Percentiles rank a stretch among this genome's conserved stretches.
Conservation (phyloP, 208 protist genomes). For the Wallacemonas sp. region DNA sequence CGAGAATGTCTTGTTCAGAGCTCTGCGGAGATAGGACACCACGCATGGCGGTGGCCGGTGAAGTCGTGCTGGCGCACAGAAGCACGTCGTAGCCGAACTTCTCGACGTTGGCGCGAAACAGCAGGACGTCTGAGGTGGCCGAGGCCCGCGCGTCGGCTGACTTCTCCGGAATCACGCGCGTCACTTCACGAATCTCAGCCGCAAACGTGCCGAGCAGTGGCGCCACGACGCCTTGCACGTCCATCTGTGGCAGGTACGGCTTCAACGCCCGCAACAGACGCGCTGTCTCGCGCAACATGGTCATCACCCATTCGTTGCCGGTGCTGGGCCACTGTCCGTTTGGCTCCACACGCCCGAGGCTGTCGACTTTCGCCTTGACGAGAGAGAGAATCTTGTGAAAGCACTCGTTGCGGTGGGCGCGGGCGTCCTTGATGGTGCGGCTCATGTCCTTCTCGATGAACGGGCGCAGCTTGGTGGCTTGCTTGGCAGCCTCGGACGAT, state of each 20-base stretch:
- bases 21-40: slow-evolving; percentile 36
- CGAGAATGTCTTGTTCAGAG: slow-evolving; percentile 61
- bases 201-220: slow-evolving; percentile 74
- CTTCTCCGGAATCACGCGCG: slow-evolving; percentile 33
- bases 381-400: slow-evolving; percentile 70
- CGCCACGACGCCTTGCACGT: slow-evolving; percentile 69
- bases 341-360: slow-evolving; percentile 37
- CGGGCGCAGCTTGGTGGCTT: slow-evolving; percentile 27
- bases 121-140: slow-evolving; percentile 67
- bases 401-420: slow-evolving; percentile 64
- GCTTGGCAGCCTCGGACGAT: background rate
- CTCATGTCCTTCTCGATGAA: slow-evolving; percentile 68
- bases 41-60: slow-evolving; percentile 39
- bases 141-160: slow-evolving; percentile 29
- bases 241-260: slow-evolving; percentile 58
- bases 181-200: slow-evolving; percentile 61
- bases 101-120: slow-evolving; percentile 91
- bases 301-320: slow-evolving; percentile 89
- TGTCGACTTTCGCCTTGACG: slow-evolving; percentile 70
- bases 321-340: slow-evolving; percentile 45
- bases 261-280: slow-evolving; percentile 65
- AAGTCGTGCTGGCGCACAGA: slow-evolving; percentile 49
- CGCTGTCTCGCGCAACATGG: slow-evolving; percentile 84
- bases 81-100: slow-evolving; percentile 90
- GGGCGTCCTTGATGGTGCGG: slow-evolving; percentile 50